phyloP scores from a whole-genome alignment of 345 rosid species.

The Anastatica hierochuntica region DNA sequence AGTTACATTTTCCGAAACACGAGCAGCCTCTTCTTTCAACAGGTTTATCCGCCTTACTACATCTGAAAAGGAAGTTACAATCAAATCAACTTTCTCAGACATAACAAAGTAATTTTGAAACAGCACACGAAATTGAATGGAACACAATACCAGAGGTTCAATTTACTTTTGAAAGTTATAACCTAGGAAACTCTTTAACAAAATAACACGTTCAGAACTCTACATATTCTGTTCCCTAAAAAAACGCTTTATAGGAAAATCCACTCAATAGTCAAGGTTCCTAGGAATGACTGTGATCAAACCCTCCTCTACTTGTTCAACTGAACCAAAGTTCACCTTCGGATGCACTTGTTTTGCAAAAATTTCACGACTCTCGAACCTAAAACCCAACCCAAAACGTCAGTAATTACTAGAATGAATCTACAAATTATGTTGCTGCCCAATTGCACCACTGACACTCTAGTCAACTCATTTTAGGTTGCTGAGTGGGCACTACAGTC shows the following conservation, averaged over 20 bases:
- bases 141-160: conserved; percentile 5
- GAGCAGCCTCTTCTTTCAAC: conserved; percentile 77
- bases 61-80: conserved; percentile 38
- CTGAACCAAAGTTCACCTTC: no score
- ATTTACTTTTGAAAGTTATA: not conserved
- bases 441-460: not conserved
- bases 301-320: no score
- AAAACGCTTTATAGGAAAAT: not conserved
- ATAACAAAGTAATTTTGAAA: not conserved
- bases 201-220: not conserved
- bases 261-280: no score
- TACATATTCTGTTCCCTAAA: not conserved
- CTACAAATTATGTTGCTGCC: conserved; percentile 2
- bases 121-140: not conserved
- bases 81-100: not conserved
- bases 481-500: not conserved
- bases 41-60: conserved; percentile 77
- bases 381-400: no score
- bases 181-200: not conserved
- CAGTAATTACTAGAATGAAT: no score
- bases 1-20: conserved; percentile 80
- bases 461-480: not conserved
- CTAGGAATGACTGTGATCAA: no score
- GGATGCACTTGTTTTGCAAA: no score
- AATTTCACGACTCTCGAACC: no score